phyloP scores from a whole-genome alignment of 2,329 filamentous ascomycete species.

The Coleophoma crateriformis region DNA sequence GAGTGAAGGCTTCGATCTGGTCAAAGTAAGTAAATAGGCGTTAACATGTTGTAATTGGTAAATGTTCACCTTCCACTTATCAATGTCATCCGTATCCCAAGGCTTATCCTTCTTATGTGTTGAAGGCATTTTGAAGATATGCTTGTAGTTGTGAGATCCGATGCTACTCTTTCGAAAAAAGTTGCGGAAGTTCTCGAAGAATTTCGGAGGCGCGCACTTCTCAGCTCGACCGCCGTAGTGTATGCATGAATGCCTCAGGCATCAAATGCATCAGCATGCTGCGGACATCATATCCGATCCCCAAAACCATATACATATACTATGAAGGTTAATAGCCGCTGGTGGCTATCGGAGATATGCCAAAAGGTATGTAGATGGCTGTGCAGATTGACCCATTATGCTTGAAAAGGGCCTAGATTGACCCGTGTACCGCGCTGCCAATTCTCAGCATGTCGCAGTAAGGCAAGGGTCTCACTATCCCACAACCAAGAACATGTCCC shows the following conservation, averaged over 20 bases:
- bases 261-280: background rate
- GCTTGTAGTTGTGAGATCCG: conserved; percentile 11
- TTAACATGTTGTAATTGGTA: background rate
- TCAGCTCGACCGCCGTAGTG: background rate
- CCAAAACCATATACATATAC: too few relatives aligned
- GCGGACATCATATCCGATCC: too few relatives aligned
- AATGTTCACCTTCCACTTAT: conserved; percentile 76
- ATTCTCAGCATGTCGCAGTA: too few relatives aligned
- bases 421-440: too few relatives aligned
- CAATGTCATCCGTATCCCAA: conserved; percentile 94
- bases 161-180: conserved; percentile 3
- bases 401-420: too few relatives aligned
- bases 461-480: too few relatives aligned
- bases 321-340: too few relatives aligned
- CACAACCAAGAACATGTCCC: too few relatives aligned
- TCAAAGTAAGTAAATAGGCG: conserved; percentile 2
- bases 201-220: background rate
- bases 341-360: too few relatives aligned
- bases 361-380: too few relatives aligned
- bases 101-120: conserved; percentile 87
- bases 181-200: conserved; percentile 7
- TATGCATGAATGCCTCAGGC: background rate
- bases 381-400: too few relatives aligned
- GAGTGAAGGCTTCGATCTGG: conserved; percentile 74
- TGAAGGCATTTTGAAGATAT: conserved; percentile 61